A percentile compares a stretch with the other conserved stretches of the same genome.
Evolutionary conservation across 202 grass and related monocot species (phyloP).

Genomic region (Carex arenaria): DNA sequence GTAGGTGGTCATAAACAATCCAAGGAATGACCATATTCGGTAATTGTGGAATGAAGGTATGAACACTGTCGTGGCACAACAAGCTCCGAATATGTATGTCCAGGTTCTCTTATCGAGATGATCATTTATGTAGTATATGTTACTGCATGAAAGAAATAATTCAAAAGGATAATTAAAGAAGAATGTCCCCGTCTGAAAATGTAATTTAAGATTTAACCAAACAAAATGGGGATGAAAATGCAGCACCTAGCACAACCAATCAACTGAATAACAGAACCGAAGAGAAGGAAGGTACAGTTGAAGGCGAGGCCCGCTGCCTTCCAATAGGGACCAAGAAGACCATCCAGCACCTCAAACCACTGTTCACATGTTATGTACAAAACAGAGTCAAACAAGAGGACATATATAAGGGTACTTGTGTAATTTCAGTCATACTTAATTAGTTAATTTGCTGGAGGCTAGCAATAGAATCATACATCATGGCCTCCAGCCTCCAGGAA

Average conservation of each 20-base stretch:
- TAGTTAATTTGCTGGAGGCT: not conserved
- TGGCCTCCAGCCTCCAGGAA: not conserved
- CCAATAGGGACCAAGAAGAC: conserved; percentile 96
- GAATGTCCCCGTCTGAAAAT: too few species aligned
- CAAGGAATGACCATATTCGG: conserved; percentile 98
- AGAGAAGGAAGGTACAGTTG: conserved; percentile 99
- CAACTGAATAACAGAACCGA: conserved; percentile 93
- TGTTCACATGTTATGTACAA: conserved; percentile 28
- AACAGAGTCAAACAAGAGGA: conserved; percentile 12
- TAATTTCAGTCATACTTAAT: too few species aligned
- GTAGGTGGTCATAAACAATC: conserved; percentile 97
- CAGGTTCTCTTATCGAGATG: conserved; percentile 98
- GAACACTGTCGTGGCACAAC: conserved; percentile 97
- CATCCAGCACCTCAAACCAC: conserved; percentile 99
- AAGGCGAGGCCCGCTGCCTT: conserved; percentile 86
- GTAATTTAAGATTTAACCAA: too few species aligned
- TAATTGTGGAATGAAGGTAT: conserved; percentile 99
- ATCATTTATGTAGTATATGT: conserved; percentile 99
- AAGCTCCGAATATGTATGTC: conserved; percentile 99
- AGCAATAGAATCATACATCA: not conserved
- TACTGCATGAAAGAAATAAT: conserved; percentile 35
- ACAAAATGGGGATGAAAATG: not conserved
- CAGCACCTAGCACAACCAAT: conserved; percentile 87
- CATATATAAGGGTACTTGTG: not conserved
- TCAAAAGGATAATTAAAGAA: not conserved